Conservation (phyloP, 139 green algal species). For the Yamagishiella unicocca region DNA sequence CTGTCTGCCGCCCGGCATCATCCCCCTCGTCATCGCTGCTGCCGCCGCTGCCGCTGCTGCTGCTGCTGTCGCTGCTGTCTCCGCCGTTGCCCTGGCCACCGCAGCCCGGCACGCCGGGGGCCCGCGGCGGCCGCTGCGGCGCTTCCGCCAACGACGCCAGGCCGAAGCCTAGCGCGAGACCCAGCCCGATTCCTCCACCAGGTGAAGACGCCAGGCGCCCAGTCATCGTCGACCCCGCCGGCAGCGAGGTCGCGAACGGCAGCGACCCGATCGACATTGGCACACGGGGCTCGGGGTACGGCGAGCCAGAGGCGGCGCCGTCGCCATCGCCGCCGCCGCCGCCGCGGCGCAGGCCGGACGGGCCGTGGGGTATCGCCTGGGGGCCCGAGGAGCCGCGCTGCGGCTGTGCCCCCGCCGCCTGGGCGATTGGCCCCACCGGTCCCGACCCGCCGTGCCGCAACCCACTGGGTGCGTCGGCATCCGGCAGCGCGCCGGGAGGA, state of each 20-base stretch:
- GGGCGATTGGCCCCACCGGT: too few species aligned
- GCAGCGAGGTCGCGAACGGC: conserved; percentile 9
- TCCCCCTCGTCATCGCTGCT: not conserved
- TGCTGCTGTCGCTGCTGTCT: not conserved
- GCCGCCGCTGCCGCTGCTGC: not conserved
- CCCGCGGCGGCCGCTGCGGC: not conserved
- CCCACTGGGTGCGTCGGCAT: too few species aligned
- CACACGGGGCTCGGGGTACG: conserved; percentile 4
- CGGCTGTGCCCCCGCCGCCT: not conserved
- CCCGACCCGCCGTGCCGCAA: not conserved
- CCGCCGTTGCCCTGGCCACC: not conserved
- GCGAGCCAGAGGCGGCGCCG: not conserved
- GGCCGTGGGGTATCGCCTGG: not conserved
- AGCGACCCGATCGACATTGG: not conserved
- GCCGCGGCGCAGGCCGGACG: not conserved
- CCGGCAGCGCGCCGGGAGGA: too few species aligned
- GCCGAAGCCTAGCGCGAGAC: not conserved
- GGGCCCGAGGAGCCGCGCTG: not conserved
- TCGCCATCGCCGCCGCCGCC: not conserved
- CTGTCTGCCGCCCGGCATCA: not conserved
- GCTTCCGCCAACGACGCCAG: not conserved
- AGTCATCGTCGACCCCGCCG: not conserved
- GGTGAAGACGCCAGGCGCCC: not conserved
- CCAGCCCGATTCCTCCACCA: conserved; percentile 18
- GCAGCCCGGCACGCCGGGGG: not conserved